Percentiles rank a stretch among this genome's conserved stretches.
These are phyloP conservation scores for Xylariaceae sp. DNA, from an alignment of 2,329 filamentous ascomycete genomes.

Conservation along the genomic window DNA sequence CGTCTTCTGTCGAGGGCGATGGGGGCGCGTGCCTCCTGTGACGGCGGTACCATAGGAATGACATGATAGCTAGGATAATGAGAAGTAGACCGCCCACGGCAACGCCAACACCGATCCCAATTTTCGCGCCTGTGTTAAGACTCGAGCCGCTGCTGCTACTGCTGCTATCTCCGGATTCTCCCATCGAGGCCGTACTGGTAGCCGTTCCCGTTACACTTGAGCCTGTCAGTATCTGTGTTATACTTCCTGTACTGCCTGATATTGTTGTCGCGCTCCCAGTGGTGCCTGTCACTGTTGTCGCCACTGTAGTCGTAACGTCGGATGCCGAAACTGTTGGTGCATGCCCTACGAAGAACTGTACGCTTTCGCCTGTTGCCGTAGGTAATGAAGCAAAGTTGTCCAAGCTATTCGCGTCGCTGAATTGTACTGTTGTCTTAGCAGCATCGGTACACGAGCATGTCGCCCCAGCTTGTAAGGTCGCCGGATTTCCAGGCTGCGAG, in stretches of 20 bases:
- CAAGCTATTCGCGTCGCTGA: slow-evolving; percentile 13
- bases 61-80: slow-evolving; percentile 1
- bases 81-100: slow-evolving; percentile 5
- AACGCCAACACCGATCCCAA: slow-evolving; percentile 11
- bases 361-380: slow-evolving; percentile 11
- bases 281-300: background rate
- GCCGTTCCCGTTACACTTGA: background rate
- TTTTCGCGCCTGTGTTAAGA: slow-evolving; percentile 4
- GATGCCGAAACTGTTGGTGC: slow-evolving; percentile 3
- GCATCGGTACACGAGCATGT: slow-evolving; percentile 17
- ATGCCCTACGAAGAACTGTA: slow-evolving; percentile 13
- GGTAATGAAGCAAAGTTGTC: slow-evolving; percentile 14
- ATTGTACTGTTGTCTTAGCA: slow-evolving; percentile 15
- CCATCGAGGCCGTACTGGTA: background rate
- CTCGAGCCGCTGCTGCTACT: slow-evolving; percentile 1
- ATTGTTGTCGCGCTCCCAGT: background rate
- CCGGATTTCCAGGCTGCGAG: slow-evolving; percentile 14
- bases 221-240: slow-evolving; percentile 1
- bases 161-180: background rate
- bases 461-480: slow-evolving; percentile 15
- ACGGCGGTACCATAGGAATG: slow-evolving; percentile 1
- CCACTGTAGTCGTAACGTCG: background rate
- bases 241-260: background rate
- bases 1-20: background rate
- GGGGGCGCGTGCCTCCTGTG: background rate